Conservation (phyloP, 306 rosid species). For the Malus domestica region ASM211411v1 NC_041790.1:5667001-5667500, state of each 20-base stretch:
- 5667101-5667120: too few species aligned
- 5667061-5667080: background rate
- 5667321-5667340: background rate
- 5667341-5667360: background rate
- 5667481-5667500: background rate
- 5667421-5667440: background rate
- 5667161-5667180: too few species aligned
- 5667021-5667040: background rate
- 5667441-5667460: background rate
- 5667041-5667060: background rate
- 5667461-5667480: background rate
- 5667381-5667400: background rate
- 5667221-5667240: too few species aligned
- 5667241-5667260: too few species aligned
- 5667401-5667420: background rate
- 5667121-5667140: accelerated
- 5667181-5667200: too few species aligned
- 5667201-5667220: too few species aligned
- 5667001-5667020: too few species aligned
- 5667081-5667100: too few species aligned
- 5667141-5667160: too few species aligned
- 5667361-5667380: background rate
- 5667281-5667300: too few species aligned
- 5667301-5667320: background rate
- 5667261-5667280: too few species aligned